Percentiles rank a stretch among this genome's conserved stretches.
These are phyloP conservation scores for Globisporangium paddicum DNA, from an alignment of 352 stramenopile species.

Conservation along the genomic window DNA sequence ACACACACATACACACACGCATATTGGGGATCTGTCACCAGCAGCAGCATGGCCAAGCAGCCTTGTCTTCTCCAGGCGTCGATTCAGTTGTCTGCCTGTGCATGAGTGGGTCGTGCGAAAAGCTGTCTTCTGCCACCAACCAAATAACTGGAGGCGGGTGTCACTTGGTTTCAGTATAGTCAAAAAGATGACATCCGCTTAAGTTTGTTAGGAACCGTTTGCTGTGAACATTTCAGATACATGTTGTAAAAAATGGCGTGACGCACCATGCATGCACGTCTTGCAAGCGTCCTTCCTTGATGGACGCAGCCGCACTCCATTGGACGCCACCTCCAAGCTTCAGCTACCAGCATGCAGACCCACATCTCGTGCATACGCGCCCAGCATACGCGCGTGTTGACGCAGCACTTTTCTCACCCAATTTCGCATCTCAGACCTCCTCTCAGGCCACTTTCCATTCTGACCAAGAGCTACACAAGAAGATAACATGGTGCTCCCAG, in stretches of 20 bases:
- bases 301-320: not conserved
- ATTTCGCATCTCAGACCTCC: not conserved
- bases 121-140: conserved; percentile 2
- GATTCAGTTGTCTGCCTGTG: conserved; percentile 1
- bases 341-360: not conserved
- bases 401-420: conserved; percentile 6
- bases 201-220: not conserved
- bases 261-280: not conserved
- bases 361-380: not conserved
- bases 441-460: not conserved
- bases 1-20: not conserved
- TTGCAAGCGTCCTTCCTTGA: not conserved
- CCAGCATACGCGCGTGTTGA: not conserved
- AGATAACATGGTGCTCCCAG: conserved; percentile 55
- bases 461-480: not conserved
- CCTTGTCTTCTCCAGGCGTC: not conserved
- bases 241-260: not conserved
- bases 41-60: conserved; percentile 12
- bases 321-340: not conserved
- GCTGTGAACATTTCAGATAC: not conserved
- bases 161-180: not conserved
- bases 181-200: not conserved
- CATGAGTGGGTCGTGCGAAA: not conserved
- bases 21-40: too few relatives aligned
- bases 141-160: conserved; percentile 7